Evolutionary conservation across 345 rosid genomes (phyloP), one percentile per base, ranked within the genome.

Genomic region (Gynandropsis gynandra): DNA sequence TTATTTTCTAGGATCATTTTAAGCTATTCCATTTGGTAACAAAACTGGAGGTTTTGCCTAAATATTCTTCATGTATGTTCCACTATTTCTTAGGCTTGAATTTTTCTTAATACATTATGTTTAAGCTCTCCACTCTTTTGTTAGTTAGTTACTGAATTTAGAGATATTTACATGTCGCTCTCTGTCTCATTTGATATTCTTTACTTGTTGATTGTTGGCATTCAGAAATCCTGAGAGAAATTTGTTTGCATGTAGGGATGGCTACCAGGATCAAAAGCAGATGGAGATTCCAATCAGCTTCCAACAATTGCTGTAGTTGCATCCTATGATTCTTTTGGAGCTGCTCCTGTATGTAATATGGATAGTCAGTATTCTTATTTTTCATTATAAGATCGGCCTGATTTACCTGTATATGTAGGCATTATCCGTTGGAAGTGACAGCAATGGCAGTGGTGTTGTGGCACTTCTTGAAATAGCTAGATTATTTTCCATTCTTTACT

Each of bases 381-480:
- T 16, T 42, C 44, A 27, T 54, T 24, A 47, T 61, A 54, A 31
- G 14, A 54, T 42, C 24, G 38, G 24, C 41, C 58, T 59, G 58
- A 61, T 43, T 18, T 50, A 59, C 63, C 63, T 64, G 11, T 58
- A 39, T 51, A 8, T 76, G 73, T 69, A 87, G 98, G 96, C 95
- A 65, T 70, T 92, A 72, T 82, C 98, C 13, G 82, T 80, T 29
- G 98, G 98, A 69, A 82, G 93, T 55, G 96, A 87, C 64, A 92
- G 96, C 81, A 87, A 82, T 72, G 98, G 96, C 39, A 92, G 98
- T 55, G 98, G 98, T 8, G 70, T 84, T 35, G 96, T 77, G 68
- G 95, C 88, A 14, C 89, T 92, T 68, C 96, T 92, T 62, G 98
- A 92, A 68, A 74, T 87, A 61, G 95, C 95, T 67, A 92, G 98